Conservation (phyloP, 2,329 filamentous ascomycete genomes). For the Beauveria caledonica region DNA sequence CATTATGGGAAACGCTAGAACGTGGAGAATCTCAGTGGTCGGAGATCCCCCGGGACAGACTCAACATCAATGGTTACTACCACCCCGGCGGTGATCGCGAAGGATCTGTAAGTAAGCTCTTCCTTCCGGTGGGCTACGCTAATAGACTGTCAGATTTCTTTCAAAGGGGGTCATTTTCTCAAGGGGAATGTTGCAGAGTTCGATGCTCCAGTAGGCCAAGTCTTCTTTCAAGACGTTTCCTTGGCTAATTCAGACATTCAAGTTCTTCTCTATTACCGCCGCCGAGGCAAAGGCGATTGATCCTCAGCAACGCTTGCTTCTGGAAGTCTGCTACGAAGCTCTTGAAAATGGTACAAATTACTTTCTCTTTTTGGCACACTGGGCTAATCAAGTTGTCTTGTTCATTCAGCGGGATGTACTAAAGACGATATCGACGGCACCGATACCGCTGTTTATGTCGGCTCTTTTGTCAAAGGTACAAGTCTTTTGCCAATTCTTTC, state of each 20-base stretch:
- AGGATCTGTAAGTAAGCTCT: constrained; percentile 33
- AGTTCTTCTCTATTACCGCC: constrained; percentile 44
- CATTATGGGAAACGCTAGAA: constrained; percentile 41
- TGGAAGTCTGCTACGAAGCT: constrained; percentile 43
- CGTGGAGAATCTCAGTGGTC: constrained; percentile 38
- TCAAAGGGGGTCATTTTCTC: constrained; percentile 44
- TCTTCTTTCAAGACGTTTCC: neutral
- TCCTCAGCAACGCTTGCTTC: constrained; percentile 42
- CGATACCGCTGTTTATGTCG: constrained; percentile 40
- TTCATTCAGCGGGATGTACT: constrained; percentile 32
- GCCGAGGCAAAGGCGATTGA: constrained; percentile 46
- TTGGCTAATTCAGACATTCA: neutral
- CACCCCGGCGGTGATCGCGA: constrained; percentile 43
- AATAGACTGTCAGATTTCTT: constrained; percentile 30
- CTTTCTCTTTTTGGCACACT: neutral
- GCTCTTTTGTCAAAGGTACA: constrained; percentile 41
- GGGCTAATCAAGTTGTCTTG: neutral
- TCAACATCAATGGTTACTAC: constrained; percentile 45
- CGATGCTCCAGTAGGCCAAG: constrained; percentile 36
- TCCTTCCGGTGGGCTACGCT: neutral
- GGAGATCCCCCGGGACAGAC: constrained; percentile 38
- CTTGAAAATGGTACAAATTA: constrained; percentile 35
- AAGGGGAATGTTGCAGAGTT: constrained; percentile 38
- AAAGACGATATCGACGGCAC: constrained; percentile 35
- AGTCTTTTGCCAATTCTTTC: neutral